Conservation (phyloP, 306 rosid genomes). For the Castanospermum australe region DNA sequence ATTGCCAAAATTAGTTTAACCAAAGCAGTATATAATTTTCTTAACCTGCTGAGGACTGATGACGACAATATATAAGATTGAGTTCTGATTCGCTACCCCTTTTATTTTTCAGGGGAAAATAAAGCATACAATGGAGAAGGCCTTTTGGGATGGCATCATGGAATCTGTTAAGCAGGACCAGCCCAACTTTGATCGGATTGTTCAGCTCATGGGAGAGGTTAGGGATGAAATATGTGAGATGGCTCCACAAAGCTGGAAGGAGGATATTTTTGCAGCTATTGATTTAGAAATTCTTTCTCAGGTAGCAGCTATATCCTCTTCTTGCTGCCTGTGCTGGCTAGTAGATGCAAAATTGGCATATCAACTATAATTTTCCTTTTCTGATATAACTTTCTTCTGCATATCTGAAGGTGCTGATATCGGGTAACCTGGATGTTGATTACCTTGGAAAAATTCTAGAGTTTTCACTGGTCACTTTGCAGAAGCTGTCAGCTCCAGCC, state of each 20-base stretch:
- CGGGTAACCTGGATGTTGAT: slow-evolving; percentile 74
- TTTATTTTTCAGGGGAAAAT: slow-evolving; percentile 61
- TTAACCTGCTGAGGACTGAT: background rate
- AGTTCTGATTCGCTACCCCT: background rate
- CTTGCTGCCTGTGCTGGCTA: slow-evolving; percentile 12
- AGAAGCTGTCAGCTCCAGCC: slow-evolving; percentile 78
- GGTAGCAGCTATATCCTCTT: slow-evolving; percentile 43
- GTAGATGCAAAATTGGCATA: background rate
- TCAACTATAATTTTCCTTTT: background rate
- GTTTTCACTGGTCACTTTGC: slow-evolving; percentile 76
- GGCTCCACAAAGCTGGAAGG: slow-evolving; percentile 88
- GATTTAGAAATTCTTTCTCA: slow-evolving; percentile 76
- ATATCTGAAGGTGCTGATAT: slow-evolving; percentile 64
- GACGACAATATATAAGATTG: background rate
- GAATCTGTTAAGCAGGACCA: slow-evolving; percentile 70
- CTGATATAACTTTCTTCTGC: slow-evolving; percentile 24
- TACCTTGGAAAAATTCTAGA: slow-evolving; percentile 85
- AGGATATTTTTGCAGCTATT: slow-evolving; percentile 65
- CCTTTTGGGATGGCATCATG: slow-evolving; percentile 85
- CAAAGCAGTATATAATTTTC: background rate
- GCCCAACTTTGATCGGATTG: slow-evolving; percentile 69
- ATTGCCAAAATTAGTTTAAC: background rate
- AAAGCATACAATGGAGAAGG: slow-evolving; percentile 77
- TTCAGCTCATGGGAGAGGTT: slow-evolving; percentile 79
- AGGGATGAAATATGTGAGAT: slow-evolving; percentile 85